These are phyloP conservation scores for Pseudogymnoascus verrucosus DNA, from an alignment of 2,329 filamentous ascomycete genomes.

Conservation along the genomic window DNA sequence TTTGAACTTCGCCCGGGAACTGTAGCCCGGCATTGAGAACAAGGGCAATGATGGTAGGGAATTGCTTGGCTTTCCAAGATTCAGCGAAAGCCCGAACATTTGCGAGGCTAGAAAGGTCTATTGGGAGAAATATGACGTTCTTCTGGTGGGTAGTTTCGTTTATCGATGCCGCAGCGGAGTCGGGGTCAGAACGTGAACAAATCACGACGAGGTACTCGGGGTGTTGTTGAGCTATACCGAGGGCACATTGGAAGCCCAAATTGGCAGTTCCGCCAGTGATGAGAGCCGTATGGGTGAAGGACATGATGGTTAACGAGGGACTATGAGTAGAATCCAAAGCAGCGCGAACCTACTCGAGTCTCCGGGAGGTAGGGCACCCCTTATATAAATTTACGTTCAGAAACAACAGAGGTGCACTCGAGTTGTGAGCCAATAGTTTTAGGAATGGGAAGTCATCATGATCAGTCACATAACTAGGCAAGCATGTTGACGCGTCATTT, in stretches of 20 bases:
- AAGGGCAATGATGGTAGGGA: conserved; percentile 36
- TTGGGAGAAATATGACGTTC: conserved; percentile 35
- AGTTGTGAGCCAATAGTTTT: background rate
- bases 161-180: conserved; percentile 35
- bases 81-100: conserved; percentile 36
- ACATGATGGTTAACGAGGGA: conserved; percentile 12
- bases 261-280: conserved; percentile 39
- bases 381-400: background rate
- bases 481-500: background rate
- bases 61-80: conserved; percentile 28
- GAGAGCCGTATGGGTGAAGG: conserved; percentile 26
- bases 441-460: background rate
- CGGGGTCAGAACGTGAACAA: conserved; percentile 35
- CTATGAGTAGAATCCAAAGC: background rate
- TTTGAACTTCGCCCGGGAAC: conserved; percentile 29
- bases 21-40: conserved; percentile 43
- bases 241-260: conserved; percentile 36
- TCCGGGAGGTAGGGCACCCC: background rate
- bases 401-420: background rate
- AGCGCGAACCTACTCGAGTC: background rate
- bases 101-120: conserved; percentile 35
- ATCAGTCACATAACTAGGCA: background rate
- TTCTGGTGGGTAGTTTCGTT: conserved; percentile 33
- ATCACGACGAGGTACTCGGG: conserved; percentile 36
- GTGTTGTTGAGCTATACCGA: conserved; percentile 32